Base-by-base conservation (phyloP, 1,284 basidiomycete genomes). In the Sanguinoderma infundibulare region DNA sequence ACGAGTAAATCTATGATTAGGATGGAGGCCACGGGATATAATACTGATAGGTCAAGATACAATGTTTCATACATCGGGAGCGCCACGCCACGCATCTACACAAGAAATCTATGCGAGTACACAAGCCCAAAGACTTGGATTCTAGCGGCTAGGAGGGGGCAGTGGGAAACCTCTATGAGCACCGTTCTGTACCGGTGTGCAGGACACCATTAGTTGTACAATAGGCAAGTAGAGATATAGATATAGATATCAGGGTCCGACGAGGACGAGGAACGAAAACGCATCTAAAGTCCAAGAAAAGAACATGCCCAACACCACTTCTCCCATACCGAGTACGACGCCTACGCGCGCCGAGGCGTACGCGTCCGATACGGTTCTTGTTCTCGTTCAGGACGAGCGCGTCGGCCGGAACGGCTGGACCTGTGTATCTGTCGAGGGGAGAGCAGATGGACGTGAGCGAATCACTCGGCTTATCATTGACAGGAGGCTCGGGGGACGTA, bases 401-500 rank as follows among this genome's bases (percentile, higher is more conserved):
- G 49, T 32, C 30, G 49, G 32, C 30, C n/a, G 49, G 32, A 51
- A 32, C 32, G 30, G 17, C 44, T 55, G 61, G 60, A 66, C 58
- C 53, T 63, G 62, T 32, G 60, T 53, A 54, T 38, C 65, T 66
- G 60, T 53, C 39, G 34, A 38, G 26, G 20, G 47, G 15, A 50
- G 50, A 59, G 55, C 50, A 51, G 51, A 55, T 59, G 53, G 32
- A 49, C 12, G 58, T 59, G 39, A 61, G 59, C 39, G 47, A 20
- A 60, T 59, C 59, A 62, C 30, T 28, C 15, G 42, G 51, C n/a
- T 58, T 61, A 63, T 57, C 62, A 60, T 24, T 28, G 32, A 32
- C 35, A 54, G 39, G 51, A 53, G 26, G 52, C 35, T 35, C 32
- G n/a, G 26, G 20, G 7, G 36, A 59, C 65, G 34, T 42, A 67